Evolutionary conservation across 1,284 basidiomycete species (phyloP).

Genomic region (Irpex sp.): DNA sequence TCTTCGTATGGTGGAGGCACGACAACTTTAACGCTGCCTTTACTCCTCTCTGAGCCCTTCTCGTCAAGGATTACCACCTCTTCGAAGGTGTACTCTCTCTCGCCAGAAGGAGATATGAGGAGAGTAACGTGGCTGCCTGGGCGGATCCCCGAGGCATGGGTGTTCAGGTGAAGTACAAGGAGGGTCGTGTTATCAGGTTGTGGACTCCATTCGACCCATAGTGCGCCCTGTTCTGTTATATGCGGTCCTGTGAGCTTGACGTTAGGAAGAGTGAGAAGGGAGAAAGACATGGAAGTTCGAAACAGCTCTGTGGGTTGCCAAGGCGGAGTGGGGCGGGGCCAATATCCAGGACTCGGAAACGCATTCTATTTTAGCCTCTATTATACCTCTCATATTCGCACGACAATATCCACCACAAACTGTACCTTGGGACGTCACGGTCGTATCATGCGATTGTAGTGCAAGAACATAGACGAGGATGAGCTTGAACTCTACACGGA

Average conservation of each 20-base stretch:
- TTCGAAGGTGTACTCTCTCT: conserved; percentile 44
- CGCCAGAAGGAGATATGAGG: conserved; percentile 30
- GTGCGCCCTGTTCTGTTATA: conserved; percentile 35
- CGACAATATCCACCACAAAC: neutral
- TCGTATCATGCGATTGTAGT: no score
- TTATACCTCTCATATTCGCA: neutral
- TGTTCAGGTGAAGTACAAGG: conserved; percentile 57
- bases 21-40: conserved; percentile 34
- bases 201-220: conserved; percentile 50
- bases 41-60: neutral
- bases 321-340: neutral
- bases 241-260: conserved; percentile 36
- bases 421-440: no score
- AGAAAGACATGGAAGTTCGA: conserved; percentile 31
- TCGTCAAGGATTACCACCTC: conserved; percentile 6
- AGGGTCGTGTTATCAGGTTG: conserved; percentile 41
- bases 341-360: no score
- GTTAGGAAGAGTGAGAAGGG: conserved; percentile 49
- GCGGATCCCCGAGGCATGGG: conserved; percentile 59
- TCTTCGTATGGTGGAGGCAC: conserved; percentile 33
- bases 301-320: neutral
- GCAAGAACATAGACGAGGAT: no score
- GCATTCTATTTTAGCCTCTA: no score
- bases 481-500: no score
- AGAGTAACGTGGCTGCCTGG: conserved; percentile 40